Base-by-base conservation (phyloP, 192 early-diverging fungal species). In the Entrophospora sp. region DNA sequence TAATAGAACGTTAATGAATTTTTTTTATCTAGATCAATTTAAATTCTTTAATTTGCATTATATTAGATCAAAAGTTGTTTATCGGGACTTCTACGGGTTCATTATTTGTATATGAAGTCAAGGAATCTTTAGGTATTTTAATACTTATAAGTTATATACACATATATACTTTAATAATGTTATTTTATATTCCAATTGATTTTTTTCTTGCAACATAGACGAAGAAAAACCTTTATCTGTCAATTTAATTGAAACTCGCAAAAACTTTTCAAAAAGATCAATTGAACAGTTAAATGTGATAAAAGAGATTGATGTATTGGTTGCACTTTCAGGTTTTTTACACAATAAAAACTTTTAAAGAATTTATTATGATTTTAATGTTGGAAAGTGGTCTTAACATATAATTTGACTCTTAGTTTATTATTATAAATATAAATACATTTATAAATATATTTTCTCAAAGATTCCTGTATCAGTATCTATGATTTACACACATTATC, bases 211-310 rank as follows among this genome's bases (percentile, higher is more conserved):
- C 13, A 12, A 44, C 65, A 16, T 59, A 64, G 73, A 73, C 25
- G 75, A 74, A 8, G 79, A 84, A 35, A 75, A 84, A 38, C 70
- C 73, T 1, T 73, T 79, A 35, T 67, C 72, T 5, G 81, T 89
- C 8, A 83, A 79, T 6, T 75, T 89, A 10, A 68, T 80, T 9
- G 82, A 89, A 40, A 87, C 87, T 2, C 73, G 79, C 22, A 87
- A 88, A 72, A 77, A 73, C 8, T 91, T 91, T 73, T 81, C 86
- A 13, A 81, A 81, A 62, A 81, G 74, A 49, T 73, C 86, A 8
- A 81, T 91, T 42, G 88, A 89, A 63, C 87, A 89, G 30, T 70
- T 91, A 37, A 87, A 84, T 58, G 77, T 89, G 5, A 84, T 91
- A 59, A 89, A 89, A 32, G 87, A 87, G 57, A 85, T 88, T 10